Percentiles rank a stretch among this genome's conserved stretches.
Conservation (phyloP, 257 asterid genomes). For the Salvia splendens region DNA sequence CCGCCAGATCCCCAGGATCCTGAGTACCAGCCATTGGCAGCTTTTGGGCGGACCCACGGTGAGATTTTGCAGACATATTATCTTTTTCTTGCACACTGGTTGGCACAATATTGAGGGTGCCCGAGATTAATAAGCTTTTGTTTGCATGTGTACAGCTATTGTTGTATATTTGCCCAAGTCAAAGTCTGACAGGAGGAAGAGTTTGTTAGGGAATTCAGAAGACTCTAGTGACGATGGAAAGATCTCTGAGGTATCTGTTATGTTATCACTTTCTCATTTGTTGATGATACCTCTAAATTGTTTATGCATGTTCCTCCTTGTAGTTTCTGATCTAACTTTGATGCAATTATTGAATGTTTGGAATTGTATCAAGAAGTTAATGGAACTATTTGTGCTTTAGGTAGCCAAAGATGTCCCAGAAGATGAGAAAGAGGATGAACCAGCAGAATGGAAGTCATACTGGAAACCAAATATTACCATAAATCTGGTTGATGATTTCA, state of each 20-base stretch:
- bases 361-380: conserved; percentile 16
- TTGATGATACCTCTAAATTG: conserved; percentile 16
- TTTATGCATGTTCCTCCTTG: neutral
- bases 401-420: conserved; percentile 50
- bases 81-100: conserved; percentile 1
- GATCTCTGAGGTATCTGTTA: conserved; percentile 44
- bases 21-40: conserved; percentile 84
- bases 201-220: conserved; percentile 63
- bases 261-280: conserved; percentile 22
- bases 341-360: conserved; percentile 10
- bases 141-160: conserved; percentile 54
- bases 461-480: conserved; percentile 94
- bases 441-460: conserved; percentile 80
- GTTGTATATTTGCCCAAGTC: conserved; percentile 82
- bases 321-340: neutral
- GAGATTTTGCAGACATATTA: conserved; percentile 37
- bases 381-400: conserved; percentile 45
- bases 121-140: conserved; percentile 21
- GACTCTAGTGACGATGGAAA: conserved; percentile 43
- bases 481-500: conserved; percentile 93
- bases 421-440: conserved; percentile 64
- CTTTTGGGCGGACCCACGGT: conserved; percentile 80
- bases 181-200: conserved; percentile 75
- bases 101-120: conserved; percentile 19
- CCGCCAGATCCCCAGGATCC: conserved; percentile 88